These are phyloP conservation scores for Paecilomyces dactylethromorphus DNA, from an alignment of 2,329 filamentous ascomycete species.

Conservation along the genomic window DNA sequence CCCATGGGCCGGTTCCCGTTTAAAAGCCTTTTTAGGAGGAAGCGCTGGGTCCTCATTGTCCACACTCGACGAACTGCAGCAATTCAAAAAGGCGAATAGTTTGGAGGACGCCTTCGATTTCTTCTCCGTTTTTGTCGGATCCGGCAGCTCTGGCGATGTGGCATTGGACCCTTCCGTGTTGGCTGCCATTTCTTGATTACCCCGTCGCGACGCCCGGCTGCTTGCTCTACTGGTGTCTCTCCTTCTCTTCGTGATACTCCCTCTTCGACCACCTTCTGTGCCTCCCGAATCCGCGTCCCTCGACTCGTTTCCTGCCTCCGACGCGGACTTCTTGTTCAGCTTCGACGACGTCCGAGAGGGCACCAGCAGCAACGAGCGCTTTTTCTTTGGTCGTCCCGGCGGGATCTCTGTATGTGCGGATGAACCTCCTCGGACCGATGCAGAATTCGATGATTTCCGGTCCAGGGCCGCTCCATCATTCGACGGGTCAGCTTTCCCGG, in stretches of 20 bases:
- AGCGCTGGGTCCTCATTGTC: constrained; percentile 37
- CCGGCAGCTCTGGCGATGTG: constrained; percentile 23
- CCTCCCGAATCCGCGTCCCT: constrained; percentile 43
- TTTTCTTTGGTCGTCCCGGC: constrained; percentile 25
- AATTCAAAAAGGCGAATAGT: constrained; percentile 42
- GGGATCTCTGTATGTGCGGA: constrained; percentile 6
- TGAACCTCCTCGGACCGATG: constrained; percentile 2
- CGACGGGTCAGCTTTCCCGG: constrained; percentile 5
- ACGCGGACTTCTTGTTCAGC: constrained; percentile 25
- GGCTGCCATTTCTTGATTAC: constrained; percentile 24
- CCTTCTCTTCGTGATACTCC: constrained; percentile 57
- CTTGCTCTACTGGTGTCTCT: constrained; percentile 64
- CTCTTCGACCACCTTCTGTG: constrained; percentile 59
- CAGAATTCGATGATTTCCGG: constrained; percentile 3
- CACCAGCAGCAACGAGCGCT: constrained; percentile 28
- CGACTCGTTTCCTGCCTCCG: constrained; percentile 27
- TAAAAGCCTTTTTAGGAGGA: constrained; percentile 41
- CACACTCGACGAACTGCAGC: constrained; percentile 41
- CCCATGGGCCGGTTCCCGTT: constrained; percentile 29
- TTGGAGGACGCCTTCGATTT: constrained; percentile 36
- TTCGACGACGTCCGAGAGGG: constrained; percentile 34
- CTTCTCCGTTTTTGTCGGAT: constrained; percentile 27
- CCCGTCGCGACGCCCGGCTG: constrained; percentile 37
- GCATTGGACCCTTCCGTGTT: constrained; percentile 26
- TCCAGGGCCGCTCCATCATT: constrained; percentile 5